Evolutionary conservation across 352 stramenopile species (phyloP), one percentile per base, ranked within the genome.

Genomic region (Globisporangium canariense): DNA sequence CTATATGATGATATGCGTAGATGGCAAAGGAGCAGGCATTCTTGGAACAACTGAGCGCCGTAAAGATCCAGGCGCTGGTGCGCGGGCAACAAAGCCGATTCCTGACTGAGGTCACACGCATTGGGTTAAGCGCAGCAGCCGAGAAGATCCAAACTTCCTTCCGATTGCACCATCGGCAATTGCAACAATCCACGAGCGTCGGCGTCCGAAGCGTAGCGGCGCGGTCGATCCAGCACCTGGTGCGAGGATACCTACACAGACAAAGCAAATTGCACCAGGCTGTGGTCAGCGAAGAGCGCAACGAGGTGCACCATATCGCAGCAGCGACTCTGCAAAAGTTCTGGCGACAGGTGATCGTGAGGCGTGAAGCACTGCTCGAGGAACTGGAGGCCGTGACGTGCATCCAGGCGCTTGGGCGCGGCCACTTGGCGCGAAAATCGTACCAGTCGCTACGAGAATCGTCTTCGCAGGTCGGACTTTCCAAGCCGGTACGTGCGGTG

Each of bases 41-140:
- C 64, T 59, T 88, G 9, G 74, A 89, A 53, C 55, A 77, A 14
- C 51, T 87, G 6, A 74, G 76, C 30, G 73, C 70, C 2, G 77
- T 76, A 14, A 88, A 88, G 62, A 84, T 93, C 38, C 83, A 93
- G 40, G 77, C 83, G 2, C 55, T 90, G 8, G 83, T 80, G 8
- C 82, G 85, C 51, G 85, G 85, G 4, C 70, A 58, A 2, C 83
- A 93, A 50, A 77, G 70, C 18, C 81, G 85, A 41, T 30, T 87
- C 11, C 50, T 92, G 8, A 67, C 60, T 0, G 76, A 89, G n/a
- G 80, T 73, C 28, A 70, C 64, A 13, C 66, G 66, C 9, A 78
- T 81, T 60, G 82, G 79, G 1, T 60, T 73, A 20, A 50, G 84
- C 41, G 71, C 68, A 4, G 85, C 85, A 0, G 81, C 71, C 3